Conservation (phyloP, 2,329 filamentous ascomycete species). For the Colletotrichum liriopes region DNA sequence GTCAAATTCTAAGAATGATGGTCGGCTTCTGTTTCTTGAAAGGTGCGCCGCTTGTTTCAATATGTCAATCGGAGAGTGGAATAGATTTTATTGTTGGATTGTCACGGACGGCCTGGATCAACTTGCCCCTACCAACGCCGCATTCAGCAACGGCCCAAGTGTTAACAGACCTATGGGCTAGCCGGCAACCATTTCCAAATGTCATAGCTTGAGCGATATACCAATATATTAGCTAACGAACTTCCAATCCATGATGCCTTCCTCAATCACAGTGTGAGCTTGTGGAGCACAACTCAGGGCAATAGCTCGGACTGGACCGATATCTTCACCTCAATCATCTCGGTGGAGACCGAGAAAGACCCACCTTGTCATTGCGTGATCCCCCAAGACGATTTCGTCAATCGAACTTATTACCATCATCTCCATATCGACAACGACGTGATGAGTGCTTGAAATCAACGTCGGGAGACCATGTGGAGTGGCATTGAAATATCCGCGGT, state of each 20-base stretch:
- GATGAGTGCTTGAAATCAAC: background rate
- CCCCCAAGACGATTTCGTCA: constrained; percentile 34
- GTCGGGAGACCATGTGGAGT: background rate
- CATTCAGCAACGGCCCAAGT: background rate
- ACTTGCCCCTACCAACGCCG: no score
- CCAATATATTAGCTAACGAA: background rate
- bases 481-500: constrained; percentile 23
- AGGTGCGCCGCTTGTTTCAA: no score
- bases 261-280: background rate
- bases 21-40: background rate
- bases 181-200: no score
- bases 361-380: constrained; percentile 39
- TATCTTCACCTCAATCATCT: constrained; percentile 27
- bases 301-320: constrained; percentile 33
- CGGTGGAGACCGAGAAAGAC: constrained; percentile 32
- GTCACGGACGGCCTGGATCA: background rate
- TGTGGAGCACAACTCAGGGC: constrained; percentile 16
- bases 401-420: constrained; percentile 8
- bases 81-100: no score
- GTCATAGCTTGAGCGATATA: background rate
- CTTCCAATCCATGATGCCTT: background rate
- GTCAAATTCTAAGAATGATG: background rate
- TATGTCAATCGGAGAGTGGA: no score
- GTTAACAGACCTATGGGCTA: background rate
- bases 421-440: constrained; percentile 30